Percentiles rank a stretch among this genome's conserved stretches.
These are phyloP conservation scores for Jacaranda copaia DNA, from an alignment of 257 asterid species.

Conservation along the genomic window DNA sequence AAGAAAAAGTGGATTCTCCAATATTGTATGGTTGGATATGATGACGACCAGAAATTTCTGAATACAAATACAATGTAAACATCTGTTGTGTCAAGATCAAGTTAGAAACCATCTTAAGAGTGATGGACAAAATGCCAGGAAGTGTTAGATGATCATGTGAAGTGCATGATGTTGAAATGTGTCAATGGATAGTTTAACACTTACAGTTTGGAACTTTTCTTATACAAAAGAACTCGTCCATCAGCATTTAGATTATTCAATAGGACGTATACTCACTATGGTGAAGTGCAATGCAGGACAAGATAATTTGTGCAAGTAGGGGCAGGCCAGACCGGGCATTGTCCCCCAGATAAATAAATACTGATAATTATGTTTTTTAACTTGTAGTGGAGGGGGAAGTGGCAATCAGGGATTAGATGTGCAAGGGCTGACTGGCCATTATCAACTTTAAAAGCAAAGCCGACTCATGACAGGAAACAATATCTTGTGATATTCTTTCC, in stretches of 20 bases:
- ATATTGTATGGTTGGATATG: neutral
- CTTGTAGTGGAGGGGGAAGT: slow-evolving; percentile 94
- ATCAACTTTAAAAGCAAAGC: slow-evolving; percentile 89
- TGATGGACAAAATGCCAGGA: slow-evolving; percentile 7
- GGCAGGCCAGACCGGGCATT: slow-evolving; percentile 3
- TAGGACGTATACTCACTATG: slow-evolving; percentile 5
- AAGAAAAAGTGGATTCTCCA: neutral
- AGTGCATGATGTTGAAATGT: slow-evolving; percentile 1
- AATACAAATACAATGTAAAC: neutral
- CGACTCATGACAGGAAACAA: slow-evolving; percentile 92
- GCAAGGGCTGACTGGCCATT: slow-evolving; percentile 95
- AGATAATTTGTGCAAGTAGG: slow-evolving; percentile 9
- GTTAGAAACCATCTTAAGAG: neutral
- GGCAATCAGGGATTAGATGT: slow-evolving; percentile 98
- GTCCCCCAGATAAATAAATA: slow-evolving; percentile 17
- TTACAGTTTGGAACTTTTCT: neutral
- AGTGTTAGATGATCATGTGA: neutral
- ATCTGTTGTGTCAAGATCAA: neutral
- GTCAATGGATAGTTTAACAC: neutral
- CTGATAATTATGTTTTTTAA: slow-evolving; percentile 37
- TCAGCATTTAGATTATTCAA: slow-evolving; percentile 20
- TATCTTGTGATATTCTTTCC: slow-evolving; percentile 96
- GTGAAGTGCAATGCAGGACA: slow-evolving; percentile 2
- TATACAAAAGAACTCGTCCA: neutral
- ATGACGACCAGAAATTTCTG: neutral